These are phyloP conservation scores for Yarrowia osloensis DNA, from an alignment of 805 yeast genomes.

Conservation along the genomic window DNA sequence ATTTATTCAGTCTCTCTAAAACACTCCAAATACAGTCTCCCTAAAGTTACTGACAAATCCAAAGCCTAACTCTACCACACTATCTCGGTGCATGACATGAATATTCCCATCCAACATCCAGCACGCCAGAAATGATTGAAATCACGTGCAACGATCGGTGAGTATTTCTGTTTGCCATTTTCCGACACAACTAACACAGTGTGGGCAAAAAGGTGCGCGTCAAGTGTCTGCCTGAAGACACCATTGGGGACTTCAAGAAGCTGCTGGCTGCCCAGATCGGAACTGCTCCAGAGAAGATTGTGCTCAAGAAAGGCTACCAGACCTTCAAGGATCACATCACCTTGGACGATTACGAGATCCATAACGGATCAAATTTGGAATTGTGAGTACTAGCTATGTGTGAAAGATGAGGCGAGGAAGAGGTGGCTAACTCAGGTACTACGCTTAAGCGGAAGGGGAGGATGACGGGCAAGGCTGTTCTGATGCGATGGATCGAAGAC, in stretches of 20 bases:
- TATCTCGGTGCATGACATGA: neutral
- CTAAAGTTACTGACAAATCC: neutral
- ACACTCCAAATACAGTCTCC: neutral
- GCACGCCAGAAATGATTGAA: slow-evolving; percentile 58
- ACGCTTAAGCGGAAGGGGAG: slow-evolving; percentile 10
- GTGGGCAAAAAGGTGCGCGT: slow-evolving; percentile 86
- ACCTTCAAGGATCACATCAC: slow-evolving; percentile 86
- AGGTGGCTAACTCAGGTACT: slow-evolving; percentile 31
- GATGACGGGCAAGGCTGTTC: neutral
- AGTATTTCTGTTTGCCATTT: slow-evolving; percentile 35
- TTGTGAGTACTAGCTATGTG: no score
- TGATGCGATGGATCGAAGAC: no score
- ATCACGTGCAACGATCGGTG: slow-evolving; percentile 69
- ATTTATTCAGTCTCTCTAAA: neutral
- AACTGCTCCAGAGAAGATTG: slow-evolving; percentile 58
- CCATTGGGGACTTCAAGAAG: slow-evolving; percentile 87
- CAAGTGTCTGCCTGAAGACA: slow-evolving; percentile 82
- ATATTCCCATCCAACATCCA: neutral
- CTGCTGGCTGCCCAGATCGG: slow-evolving; percentile 83
- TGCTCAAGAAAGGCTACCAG: slow-evolving; percentile 82
- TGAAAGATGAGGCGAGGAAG: no score
- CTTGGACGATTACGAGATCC: slow-evolving; percentile 92
- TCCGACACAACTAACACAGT: slow-evolving; percentile 41
- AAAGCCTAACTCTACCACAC: neutral
- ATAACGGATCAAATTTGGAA: slow-evolving; percentile 84